Base-by-base conservation (phyloP, 202 grass and related monocot genomes). In the Panicum virgatum region DNA sequence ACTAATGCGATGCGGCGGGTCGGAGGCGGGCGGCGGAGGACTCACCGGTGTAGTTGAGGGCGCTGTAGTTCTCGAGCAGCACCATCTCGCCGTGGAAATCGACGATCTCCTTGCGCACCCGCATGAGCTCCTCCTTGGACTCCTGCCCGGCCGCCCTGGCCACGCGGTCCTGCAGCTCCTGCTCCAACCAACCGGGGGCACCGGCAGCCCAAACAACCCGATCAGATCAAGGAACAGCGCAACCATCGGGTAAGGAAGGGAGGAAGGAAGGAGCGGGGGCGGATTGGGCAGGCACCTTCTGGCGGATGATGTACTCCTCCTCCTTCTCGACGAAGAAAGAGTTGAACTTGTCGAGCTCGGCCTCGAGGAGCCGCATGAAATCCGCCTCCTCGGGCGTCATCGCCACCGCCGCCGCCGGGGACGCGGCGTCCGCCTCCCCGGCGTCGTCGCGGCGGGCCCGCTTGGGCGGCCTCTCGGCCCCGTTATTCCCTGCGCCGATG, bases 221-320 rank as follows among this genome's bases (percentile, higher is more conserved):
- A 51, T 76, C 75, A 88, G 78, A 79, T 72, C 78, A 78, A 80
- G 32, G 43, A 63, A 80, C 42, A 3, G 54, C 15, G 29, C 20
- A 32, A 61, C 18, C 78, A 15, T 70, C 16, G 26, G 38, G 25
- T 18, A 15, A 8, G 14, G 20, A 15, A 46, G 26, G 57, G 2
- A 29, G 67, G 66, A 3, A 5, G 13, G 50, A 6, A 18, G 13
- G 50, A 6, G 12, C 10, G 20, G 13, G 0, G 44, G 12, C 9
- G n/a, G 75, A 18, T 14, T 26, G 38, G 15, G 34, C 12, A 67
- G 23, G 5, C 12, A 99, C 93, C 96, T 99, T 99, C 73, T 94
- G 93, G 73, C 89, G 93, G 87, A 99, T 99, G 89, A 99, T 96
- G 87, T 94, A 99, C 67, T 96, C 91, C 86, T 99, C 96, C 81